Evolutionary conservation across 768 basidiomycete genomes (phyloP).

Genomic region (Leccinum rimulosum): DNA sequence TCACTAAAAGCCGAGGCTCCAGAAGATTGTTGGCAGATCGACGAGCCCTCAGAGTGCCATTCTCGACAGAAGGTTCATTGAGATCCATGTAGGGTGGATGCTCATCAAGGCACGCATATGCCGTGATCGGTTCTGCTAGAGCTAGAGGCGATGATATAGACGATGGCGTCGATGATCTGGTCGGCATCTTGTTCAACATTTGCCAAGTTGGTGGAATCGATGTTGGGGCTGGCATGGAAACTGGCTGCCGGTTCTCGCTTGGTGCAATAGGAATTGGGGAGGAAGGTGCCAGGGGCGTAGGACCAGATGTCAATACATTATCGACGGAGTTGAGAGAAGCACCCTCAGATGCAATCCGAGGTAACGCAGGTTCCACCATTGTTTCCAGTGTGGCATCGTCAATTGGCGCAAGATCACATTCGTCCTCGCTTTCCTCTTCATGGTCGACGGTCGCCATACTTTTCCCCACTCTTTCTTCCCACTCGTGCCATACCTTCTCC

Average conservation of each 20-base stretch:
- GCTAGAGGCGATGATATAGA: slow-evolving; percentile 87
- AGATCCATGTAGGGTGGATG: slow-evolving; percentile 64
- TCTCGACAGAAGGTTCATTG: slow-evolving; percentile 45
- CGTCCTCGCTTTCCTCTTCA: slow-evolving; percentile 49
- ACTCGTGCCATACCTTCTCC: slow-evolving; percentile 96
- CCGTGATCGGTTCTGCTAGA: slow-evolving; percentile 80
- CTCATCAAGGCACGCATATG: slow-evolving; percentile 59
- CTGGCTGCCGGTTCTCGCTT: slow-evolving; percentile 23
- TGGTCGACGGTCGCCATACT: slow-evolving; percentile 57
- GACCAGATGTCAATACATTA: slow-evolving; percentile 47
- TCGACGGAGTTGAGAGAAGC: slow-evolving; percentile 23
- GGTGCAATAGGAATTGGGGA: slow-evolving; percentile 35
- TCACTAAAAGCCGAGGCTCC: slow-evolving; percentile 63
- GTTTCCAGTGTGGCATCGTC: slow-evolving; percentile 24
- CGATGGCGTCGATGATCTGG: slow-evolving; percentile 84
- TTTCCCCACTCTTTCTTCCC: slow-evolving; percentile 85
- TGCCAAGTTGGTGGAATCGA: slow-evolving; percentile 47
- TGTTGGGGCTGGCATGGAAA: slow-evolving; percentile 37
- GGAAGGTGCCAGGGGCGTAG: slow-evolving; percentile 65
- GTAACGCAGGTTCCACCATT: slow-evolving; percentile 17
- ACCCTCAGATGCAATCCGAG: slow-evolving; percentile 12
- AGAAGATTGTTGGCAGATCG: slow-evolving; percentile 66
- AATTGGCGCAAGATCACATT: slow-evolving; percentile 38
- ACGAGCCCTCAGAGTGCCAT: slow-evolving; percentile 54
- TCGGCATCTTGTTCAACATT: slow-evolving; percentile 49